A percentile compares a stretch with the other conserved stretches of the same genome.
Conservation (phyloP, 148 eudicot species). For the Vaccinium macrocarpon region DNA sequence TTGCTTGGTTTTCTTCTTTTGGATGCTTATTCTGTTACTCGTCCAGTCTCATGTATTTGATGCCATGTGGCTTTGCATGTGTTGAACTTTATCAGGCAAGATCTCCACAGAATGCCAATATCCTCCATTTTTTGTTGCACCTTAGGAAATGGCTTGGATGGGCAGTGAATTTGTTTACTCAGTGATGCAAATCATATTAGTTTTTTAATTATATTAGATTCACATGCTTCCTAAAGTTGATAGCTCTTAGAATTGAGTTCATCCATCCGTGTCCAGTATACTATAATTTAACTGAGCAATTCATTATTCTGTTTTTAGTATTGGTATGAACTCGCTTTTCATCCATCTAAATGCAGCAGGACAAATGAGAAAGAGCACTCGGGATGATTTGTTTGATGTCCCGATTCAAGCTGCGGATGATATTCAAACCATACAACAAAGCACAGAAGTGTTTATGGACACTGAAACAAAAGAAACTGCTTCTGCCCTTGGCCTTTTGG, state of each 20-base stretch:
- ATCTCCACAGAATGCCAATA: background rate
- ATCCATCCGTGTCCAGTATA: background rate
- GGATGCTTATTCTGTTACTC: background rate
- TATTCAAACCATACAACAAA: constrained; percentile 25
- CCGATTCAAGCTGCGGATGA: constrained; percentile 37
- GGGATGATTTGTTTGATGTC: constrained; percentile 39
- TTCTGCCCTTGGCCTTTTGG: constrained; percentile 87
- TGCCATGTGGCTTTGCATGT: background rate
- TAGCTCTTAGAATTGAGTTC: background rate
- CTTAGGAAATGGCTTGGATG: background rate
- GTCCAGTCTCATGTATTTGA: background rate
- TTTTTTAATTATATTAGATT: background rate
- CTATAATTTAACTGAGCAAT: background rate
- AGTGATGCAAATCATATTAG: background rate
- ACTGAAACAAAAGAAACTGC: constrained; percentile 34
- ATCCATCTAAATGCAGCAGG: constrained; percentile 34
- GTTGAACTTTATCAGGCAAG: background rate
- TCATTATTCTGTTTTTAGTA: background rate
- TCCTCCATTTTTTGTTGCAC: background rate
- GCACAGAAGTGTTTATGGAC: constrained; percentile 18
- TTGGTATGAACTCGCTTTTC: constrained; percentile 2
- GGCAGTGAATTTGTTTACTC: background rate
- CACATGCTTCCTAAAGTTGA: background rate
- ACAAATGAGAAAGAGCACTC: constrained; percentile 35
- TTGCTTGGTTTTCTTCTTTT: background rate